A percentile compares a stretch with the other conserved stretches of the same genome.
phyloP scores from a whole-genome alignment of 805 yeast species.

The Cyberlindnera americana region DNA sequence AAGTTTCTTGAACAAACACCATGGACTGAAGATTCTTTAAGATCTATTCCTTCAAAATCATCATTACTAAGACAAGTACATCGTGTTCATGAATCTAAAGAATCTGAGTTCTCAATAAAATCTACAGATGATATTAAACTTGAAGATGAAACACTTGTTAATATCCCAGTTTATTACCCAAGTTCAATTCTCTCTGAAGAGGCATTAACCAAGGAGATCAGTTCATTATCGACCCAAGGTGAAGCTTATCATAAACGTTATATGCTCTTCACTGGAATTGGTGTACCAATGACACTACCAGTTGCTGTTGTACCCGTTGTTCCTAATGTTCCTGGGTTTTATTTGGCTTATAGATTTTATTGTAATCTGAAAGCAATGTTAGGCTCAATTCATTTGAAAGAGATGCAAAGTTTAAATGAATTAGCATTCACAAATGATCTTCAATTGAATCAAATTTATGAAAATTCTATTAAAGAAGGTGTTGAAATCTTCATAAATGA shows the following conservation, averaged over 20 bases:
- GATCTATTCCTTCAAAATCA: conserved; percentile 68
- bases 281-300: conserved; percentile 78
- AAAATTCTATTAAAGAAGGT: conserved; percentile 17
- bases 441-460: conserved; percentile 30
- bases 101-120: conserved; percentile 1
- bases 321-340: conserved; percentile 92
- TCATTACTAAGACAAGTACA: conserved; percentile 43
- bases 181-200: conserved; percentile 29
- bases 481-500: conserved; percentile 37
- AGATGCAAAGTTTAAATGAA: conserved; percentile 45
- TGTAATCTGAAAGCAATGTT: conserved; percentile 76
- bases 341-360: conserved; percentile 73
- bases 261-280: conserved; percentile 49
- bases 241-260: conserved; percentile 52
- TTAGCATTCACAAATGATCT: conserved; percentile 33
- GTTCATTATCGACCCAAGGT: conserved; percentile 41
- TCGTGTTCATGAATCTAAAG: conserved; percentile 6
- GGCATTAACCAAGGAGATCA: conserved; percentile 37
- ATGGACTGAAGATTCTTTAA: conserved; percentile 74
- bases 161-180: conserved; percentile 53
- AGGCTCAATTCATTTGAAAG: conserved; percentile 68
- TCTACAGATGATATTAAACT: conserved; percentile 12
- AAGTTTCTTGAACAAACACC: conserved; percentile 59
- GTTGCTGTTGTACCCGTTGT: conserved; percentile 77
- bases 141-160: conserved; percentile 20